Conservation (phyloP, 2,329 filamentous ascomycete genomes). For the Aspergillus spinulosporus region DNA sequence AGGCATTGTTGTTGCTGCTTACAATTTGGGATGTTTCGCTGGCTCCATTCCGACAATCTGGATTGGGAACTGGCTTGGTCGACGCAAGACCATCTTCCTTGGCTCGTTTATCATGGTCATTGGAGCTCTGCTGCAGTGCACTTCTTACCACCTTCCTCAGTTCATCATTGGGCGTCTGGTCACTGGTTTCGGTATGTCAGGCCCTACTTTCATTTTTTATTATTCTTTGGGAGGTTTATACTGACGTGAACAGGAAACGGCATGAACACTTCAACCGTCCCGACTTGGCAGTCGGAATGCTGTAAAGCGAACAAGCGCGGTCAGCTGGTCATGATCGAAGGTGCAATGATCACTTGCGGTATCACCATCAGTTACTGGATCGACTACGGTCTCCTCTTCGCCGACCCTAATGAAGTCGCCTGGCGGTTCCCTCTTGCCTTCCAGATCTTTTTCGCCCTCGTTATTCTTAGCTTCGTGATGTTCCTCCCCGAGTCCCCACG, state of each 20-base stretch:
- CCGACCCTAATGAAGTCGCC: conserved; percentile 49
- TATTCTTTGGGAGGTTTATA: neutral
- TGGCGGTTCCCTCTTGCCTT: conserved; percentile 61
- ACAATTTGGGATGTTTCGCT: conserved; percentile 53
- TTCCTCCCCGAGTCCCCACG: conserved; percentile 59
- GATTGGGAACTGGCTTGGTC: conserved; percentile 53
- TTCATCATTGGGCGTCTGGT: conserved; percentile 55
- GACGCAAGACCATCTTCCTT: conserved; percentile 52
- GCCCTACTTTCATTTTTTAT: neutral
- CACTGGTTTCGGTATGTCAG: conserved; percentile 48
- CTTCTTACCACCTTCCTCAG: conserved; percentile 50
- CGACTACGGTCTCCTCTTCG: conserved; percentile 54
- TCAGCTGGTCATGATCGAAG: conserved; percentile 56
- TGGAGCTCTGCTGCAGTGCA: conserved; percentile 51
- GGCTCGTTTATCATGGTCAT: conserved; percentile 53
- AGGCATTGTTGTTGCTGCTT: conserved; percentile 46
- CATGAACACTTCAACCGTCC: conserved; percentile 55
- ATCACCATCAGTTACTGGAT: conserved; percentile 55
- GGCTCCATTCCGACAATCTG: conserved; percentile 54
- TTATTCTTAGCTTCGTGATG: conserved; percentile 52
- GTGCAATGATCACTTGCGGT: conserved; percentile 53
- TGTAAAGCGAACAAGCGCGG: conserved; percentile 53
- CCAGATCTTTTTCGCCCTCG: conserved; percentile 57
- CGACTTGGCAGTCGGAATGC: conserved; percentile 55
- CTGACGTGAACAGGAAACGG: conserved; percentile 38